Base-by-base conservation (phyloP, 768 basidiomycete genomes). In the Rubroboletus satanas region DNA sequence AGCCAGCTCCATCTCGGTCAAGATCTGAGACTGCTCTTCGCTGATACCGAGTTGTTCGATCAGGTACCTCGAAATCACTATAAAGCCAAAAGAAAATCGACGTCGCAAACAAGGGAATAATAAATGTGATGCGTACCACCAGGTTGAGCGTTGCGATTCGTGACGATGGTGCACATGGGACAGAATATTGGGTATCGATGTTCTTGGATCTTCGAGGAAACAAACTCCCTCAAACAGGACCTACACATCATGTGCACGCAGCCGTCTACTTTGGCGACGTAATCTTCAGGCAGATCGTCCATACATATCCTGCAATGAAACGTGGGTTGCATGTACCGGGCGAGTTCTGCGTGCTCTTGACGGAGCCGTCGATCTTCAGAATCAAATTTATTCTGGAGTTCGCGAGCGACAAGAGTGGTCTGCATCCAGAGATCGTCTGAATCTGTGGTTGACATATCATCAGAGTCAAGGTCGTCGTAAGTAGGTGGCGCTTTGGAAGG, bases 181-280 rank as follows among this genome's bases (percentile, higher is more conserved):
- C 86, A 88, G 12, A 78, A 62, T 31, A 88, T 79, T 5, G 86
- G 86, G 45, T 78, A 86, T 10, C 75, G 76, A 49, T 75, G 76
- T 36, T 83, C 81, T 15, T 73, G 70, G 18, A 87, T 71, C 66
- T 78, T 79, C 6, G 76, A 70, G 31, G 59, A 60, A 12, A 79
- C 68, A 48, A 80, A 77, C 5, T 55, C 57, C 51, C 64, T 70
- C 46, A 85, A 56, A 61, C 87, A 88, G 2, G 69, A 63, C 47
- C 80, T 72, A 66, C 87, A 88, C 62, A 81, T 79, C 15, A 55
- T 56, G 61, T 88, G 85, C 11, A 59, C 58, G 57, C 85, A 88
- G 2, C 29, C 65, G 9, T 69, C 73, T 15, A 83, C 61, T n/a
- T 59, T 61, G 18, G 79, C 74, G 14, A 77, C 71, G 38, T 69